Evolutionary conservation across 441 rosid species (phyloP).

Genomic region (Hura crepitans): DNA sequence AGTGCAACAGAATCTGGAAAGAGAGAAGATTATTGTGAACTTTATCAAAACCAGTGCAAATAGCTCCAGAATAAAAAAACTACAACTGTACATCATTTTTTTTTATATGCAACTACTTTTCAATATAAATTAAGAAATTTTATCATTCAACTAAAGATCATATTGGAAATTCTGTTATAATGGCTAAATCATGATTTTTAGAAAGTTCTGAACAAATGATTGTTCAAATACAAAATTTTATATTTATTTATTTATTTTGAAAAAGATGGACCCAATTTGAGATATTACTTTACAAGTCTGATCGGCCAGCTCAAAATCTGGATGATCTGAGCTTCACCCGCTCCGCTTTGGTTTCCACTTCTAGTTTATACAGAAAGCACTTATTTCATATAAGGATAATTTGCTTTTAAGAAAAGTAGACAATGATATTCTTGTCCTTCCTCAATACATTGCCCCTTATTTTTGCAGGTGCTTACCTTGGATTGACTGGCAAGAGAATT

Average conservation of each 20-base stretch:
- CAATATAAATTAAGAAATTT: background rate
- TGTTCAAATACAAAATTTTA: background rate
- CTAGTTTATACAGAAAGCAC: background rate
- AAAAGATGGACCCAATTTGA: background rate
- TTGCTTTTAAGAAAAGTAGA: background rate
- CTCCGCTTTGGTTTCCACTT: background rate
- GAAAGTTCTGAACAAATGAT: background rate
- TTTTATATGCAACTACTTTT: no score
- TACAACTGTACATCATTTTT: no score
- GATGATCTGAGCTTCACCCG: background rate
- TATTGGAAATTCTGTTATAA: background rate
- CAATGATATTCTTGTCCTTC: background rate
- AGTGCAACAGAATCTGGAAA: no score
- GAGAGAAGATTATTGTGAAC: no score
- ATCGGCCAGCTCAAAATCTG: background rate
- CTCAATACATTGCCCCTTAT: background rate
- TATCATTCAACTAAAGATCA: background rate
- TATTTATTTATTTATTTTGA: background rate
- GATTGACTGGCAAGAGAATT: conserved; percentile 82
- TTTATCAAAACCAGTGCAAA: no score
- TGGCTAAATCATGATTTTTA: no score
- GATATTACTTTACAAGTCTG: background rate
- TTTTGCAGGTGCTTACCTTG: conserved; percentile 79
- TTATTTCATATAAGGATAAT: background rate
- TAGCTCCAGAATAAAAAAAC: background rate